A percentile compares a stretch with the other conserved stretches of the same genome.
phyloP scores from a whole-genome alignment of 1,139 yeast genomes.

The Hemisphaericaspora subhashii region DNA sequence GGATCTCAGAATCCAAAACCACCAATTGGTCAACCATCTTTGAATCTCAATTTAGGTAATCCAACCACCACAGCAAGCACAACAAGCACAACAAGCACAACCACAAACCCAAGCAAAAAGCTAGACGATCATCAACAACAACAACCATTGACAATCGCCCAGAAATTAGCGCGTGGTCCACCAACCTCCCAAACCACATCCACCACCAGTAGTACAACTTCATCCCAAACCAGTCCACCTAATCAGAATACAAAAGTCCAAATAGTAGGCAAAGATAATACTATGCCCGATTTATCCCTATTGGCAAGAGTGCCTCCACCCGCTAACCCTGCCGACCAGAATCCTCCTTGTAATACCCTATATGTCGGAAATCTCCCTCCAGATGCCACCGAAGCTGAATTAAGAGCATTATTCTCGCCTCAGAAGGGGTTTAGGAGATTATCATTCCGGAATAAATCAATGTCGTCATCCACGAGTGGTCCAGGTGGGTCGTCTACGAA shows the following conservation, averaged over 20 bases:
- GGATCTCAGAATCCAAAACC: constrained; percentile 3
- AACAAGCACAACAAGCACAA: constrained; percentile 17
- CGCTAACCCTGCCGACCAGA: constrained; percentile 98
- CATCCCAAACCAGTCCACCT: constrained; percentile 9
- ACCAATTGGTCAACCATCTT: constrained; percentile 5
- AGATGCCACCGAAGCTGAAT: constrained; percentile 92
- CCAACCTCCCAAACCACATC: constrained; percentile 11
- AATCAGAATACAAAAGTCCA: constrained; percentile 7
- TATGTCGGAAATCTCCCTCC: constrained; percentile 97
- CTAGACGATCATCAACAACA: too few relatives aligned
- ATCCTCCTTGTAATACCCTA: constrained; percentile 96
- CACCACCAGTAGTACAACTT: constrained; percentile 11
- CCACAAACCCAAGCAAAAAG: constrained; percentile 11
- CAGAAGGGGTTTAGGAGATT: constrained; percentile 92
- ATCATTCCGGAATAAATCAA: constrained; percentile 77
- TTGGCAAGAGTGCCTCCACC: constrained; percentile 89
- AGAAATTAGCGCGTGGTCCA: constrained; percentile 2
- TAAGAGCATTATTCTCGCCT: constrained; percentile 80
- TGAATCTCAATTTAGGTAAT: constrained; percentile 3
- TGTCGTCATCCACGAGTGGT: constrained; percentile 27
- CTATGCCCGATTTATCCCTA: constrained; percentile 73
- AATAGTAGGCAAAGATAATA: constrained; percentile 22
- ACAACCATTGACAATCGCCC: constrained; percentile 4
- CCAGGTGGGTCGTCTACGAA: constrained; percentile 28
- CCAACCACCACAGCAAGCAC: constrained; percentile 21